phyloP scores from a whole-genome alignment of 2,329 filamentous ascomycete species.

The Claviceps pusilla region DNA sequence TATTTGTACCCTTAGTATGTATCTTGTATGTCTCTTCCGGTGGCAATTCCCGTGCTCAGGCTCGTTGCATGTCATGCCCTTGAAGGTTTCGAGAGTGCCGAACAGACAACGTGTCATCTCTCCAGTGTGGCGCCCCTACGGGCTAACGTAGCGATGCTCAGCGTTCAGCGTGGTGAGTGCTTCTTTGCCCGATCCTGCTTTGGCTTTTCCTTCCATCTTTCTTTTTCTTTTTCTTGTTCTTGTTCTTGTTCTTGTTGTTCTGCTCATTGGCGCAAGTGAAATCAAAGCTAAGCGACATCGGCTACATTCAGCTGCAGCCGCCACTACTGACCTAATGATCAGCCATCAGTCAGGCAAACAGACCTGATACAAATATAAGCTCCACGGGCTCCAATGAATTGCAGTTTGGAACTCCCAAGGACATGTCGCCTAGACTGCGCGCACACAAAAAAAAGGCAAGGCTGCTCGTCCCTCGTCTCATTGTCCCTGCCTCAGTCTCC shows the following conservation, averaged over 20 bases:
- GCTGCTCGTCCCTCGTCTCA: not conserved
- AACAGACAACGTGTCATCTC: not conserved
- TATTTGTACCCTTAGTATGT: not conserved
- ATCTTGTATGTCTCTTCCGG: not conserved
- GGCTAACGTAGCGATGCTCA: not conserved
- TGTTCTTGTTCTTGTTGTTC: not conserved
- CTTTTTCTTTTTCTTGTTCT: not conserved
- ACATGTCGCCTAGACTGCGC: not conserved
- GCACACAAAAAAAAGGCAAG: not conserved
- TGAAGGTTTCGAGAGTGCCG: not conserved
- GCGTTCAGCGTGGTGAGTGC: not conserved
- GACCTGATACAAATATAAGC: not conserved
- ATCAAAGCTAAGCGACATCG: not conserved
- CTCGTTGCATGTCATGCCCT: not conserved
- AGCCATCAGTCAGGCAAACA: not conserved
- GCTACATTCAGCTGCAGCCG: not conserved
- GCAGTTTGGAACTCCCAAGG: not conserved
- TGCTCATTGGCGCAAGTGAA: not conserved
- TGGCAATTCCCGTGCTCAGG: not conserved
- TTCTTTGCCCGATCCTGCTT: not conserved
- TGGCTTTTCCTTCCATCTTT: not conserved
- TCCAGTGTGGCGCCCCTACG: not conserved
- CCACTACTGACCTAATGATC: not conserved
- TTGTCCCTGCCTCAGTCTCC: slow-evolving; percentile 30
- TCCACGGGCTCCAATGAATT: not conserved